Evolutionary conservation across 306 rosid species (phyloP).

Genomic region (Citrullus amarus): DNA sequence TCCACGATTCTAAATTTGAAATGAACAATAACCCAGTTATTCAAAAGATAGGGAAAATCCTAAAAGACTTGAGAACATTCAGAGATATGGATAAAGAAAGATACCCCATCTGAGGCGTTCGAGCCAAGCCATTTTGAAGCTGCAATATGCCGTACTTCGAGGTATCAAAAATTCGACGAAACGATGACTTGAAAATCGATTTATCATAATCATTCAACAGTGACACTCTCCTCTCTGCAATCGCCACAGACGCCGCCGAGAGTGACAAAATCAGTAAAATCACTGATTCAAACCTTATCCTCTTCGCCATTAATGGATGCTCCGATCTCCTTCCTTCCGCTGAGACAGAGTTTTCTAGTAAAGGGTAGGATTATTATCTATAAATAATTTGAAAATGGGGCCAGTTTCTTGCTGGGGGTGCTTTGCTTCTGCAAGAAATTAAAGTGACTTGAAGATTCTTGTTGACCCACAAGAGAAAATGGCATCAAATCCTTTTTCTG

Average conservation of each 20-base stretch:
- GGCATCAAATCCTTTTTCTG: background rate
- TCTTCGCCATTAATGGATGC: constrained; percentile 33
- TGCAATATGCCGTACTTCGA: constrained; percentile 66
- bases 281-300: constrained; percentile 13
- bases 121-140: constrained; percentile 73
- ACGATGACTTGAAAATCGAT: constrained; percentile 35
- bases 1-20: background rate
- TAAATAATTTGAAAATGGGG: background rate
- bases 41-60: background rate
- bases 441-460: background rate
- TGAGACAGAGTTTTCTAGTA: background rate
- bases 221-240: constrained; percentile 28
- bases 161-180: constrained; percentile 49
- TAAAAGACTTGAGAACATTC: background rate
- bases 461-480: background rate
- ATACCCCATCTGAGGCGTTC: constrained; percentile 95
- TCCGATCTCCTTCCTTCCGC: background rate
- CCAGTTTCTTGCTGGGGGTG: background rate
- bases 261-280: constrained; percentile 17
- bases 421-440: background rate
- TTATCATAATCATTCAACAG: constrained; percentile 36
- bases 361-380: background rate
- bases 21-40: background rate
- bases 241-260: constrained; percentile 16
- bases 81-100: constrained; percentile 6